Evolutionary conservation across 768 basidiomycete genomes (phyloP), one percentile per base, ranked within the genome.

Genomic region (Chalciporus pseudorubinellus): DNA sequence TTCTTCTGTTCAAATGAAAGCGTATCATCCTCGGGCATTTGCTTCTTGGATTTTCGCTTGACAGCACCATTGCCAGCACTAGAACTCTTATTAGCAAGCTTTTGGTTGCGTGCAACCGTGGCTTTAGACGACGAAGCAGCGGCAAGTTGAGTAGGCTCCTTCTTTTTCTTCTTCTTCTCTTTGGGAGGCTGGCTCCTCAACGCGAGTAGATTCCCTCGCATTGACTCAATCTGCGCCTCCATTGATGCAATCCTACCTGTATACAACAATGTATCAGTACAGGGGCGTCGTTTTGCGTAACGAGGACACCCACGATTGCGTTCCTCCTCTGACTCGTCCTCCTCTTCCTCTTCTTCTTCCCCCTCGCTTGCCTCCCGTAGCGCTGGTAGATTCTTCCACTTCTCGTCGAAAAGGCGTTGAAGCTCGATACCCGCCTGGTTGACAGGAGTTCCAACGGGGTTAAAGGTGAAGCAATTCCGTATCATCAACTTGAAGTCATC

Each of bases 1-100:
- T 97, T 94, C 86, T 99, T 99, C 77, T 98, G 95, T 58, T 93
- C 92, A 67, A 95, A 91, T 46, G 91, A 88, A 33, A 98, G 77
- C 2, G 87, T 84, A 51, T 93, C 90, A 60, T 91, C 87, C 58
- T 92, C 89, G 10, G 80, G 71, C 39, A 83, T 68, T 34, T 77
- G 75, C 67, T 87, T 88, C 77, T 89, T 89, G 29, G 71, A 59
- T 62, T 79, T 82, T 58, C 74, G 73, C 71, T 84, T 85, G 73
- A 83, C 84, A 5, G 61, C 24, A 36, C 71, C 68, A 29, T 59
- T 75, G 26, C 26, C 26, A 7, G 26, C 26, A 26, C 26, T 6
- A 7, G 26, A 26, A 28, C 60, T 63, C 16, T 75, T 61, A 13
- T 74, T 66, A 7, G 73, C 60, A 16, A 52, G 54, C 60, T 81